Conservation (phyloP, 768 basidiomycete species). For the Boletus subparvulus region DNA sequence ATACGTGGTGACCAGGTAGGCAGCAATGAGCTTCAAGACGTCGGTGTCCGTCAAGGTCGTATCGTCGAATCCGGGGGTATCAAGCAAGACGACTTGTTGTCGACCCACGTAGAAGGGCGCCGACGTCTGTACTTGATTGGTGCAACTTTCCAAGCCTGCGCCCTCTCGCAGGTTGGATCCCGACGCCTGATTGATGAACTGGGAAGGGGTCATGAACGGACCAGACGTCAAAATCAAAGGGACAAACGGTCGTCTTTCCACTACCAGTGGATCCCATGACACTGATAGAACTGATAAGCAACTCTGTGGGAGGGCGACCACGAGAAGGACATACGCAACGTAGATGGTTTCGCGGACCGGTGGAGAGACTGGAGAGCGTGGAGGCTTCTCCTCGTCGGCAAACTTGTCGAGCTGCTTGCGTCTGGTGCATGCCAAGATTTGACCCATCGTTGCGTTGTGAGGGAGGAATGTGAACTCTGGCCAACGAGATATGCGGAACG, state of each 20-base stretch:
- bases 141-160: conserved; percentile 37
- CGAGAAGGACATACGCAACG: conserved; percentile 23
- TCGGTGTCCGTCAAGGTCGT: conserved; percentile 49
- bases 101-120: conserved; percentile 29
- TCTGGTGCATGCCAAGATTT: conserved; percentile 25
- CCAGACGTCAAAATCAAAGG: not conserved
- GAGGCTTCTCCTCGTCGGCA: conserved; percentile 28
- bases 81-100: conserved; percentile 48
- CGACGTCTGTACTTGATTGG: conserved; percentile 33
- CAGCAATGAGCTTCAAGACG: conserved; percentile 51
- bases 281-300: conserved; percentile 31
- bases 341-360: conserved; percentile 28
- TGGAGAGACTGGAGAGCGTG: conserved; percentile 11
- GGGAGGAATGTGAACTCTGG: conserved; percentile 13
- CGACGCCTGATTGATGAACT: conserved; percentile 40
- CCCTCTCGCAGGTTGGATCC: conserved; percentile 34
- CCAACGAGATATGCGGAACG: conserved; percentile 26
- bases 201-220: conserved; percentile 2
- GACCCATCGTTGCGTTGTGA: conserved; percentile 28
- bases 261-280: conserved; percentile 37
- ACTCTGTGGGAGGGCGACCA: not conserved
- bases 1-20: conserved; percentile 33
- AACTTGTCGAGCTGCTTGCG: conserved; percentile 28
- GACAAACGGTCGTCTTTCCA: conserved; percentile 36
- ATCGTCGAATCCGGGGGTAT: conserved; percentile 66